Evolutionary conservation across 352 stramenopile species (phyloP), one percentile per base, ranked within the genome.

Genomic region (Phytophthora aleatoria): DNA sequence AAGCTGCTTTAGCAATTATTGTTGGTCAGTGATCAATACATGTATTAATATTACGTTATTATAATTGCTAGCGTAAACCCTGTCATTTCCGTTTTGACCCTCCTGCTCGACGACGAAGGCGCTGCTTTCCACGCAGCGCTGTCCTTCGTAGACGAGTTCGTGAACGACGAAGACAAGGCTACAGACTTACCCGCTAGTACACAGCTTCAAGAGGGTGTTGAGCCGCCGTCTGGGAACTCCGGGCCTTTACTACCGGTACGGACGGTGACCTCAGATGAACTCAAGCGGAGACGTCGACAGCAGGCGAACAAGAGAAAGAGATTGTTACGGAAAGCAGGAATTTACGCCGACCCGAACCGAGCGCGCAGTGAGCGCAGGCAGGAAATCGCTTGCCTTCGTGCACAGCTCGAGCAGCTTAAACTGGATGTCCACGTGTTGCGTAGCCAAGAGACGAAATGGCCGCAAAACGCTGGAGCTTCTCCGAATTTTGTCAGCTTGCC

Each of bases 381-480:
- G 57, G 85, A 94, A 20, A 76, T 85, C 10, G 58, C 62, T 7
- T 90, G 90, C 59, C 55, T 94, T 8, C 86, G 83, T 28, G 64
- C 88, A 38, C 79, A 84, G 33, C 74, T 82, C 11, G 79, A 89
- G n/a, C 77, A 62, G 16, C 66, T 91, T 16, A 76, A 85, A 48
- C 64, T 78, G 10, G 85, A 89, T 58, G 50, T 88, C 31, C 76
- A 69, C 11, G 78, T 36, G 31, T 12, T 36, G 11, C 31, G 31
- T 3, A 36, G 31, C 31, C 31, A 5, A 12, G 31, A 43, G 13
- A 43, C 12, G 2, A 43, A 43, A 43, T 2, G 12, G 3, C 38
- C 38, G 13, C 41, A 47, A n/a, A 47, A 47, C 12, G 41, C 12
- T 24, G 13, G 0, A 43, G 7, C 31, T 75, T 35, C 49, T 7